Evolutionary conservation across 208 protist species (phyloP).

Genomic region (Novymonas esmeraldas): DNA sequence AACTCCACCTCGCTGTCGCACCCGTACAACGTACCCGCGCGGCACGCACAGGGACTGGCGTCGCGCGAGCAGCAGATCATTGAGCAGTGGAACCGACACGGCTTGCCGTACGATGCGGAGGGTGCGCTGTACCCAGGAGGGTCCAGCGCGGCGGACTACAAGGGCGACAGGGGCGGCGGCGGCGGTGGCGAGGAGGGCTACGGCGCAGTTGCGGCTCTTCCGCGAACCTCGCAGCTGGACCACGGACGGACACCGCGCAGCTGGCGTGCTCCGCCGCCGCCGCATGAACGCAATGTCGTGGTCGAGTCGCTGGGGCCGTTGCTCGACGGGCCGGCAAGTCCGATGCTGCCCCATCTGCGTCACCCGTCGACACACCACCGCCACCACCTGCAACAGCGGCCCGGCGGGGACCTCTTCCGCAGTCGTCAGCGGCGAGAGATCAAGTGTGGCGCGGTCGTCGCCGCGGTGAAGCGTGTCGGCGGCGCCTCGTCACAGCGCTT

Average conservation of each 20-base stretch:
- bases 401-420: background rate
- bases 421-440: background rate
- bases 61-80: too few relatives aligned
- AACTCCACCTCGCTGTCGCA: background rate
- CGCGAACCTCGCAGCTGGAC: background rate
- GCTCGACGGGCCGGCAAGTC: background rate
- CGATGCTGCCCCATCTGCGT: background rate
- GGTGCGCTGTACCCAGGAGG: too few relatives aligned
- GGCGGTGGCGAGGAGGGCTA: background rate
- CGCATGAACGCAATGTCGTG: background rate
- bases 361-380: background rate
- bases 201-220: background rate
- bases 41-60: background rate
- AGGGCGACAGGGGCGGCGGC: too few relatives aligned
- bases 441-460: background rate
- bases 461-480: background rate
- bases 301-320: constrained; percentile 7
- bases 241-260: too few relatives aligned
- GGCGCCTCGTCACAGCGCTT: background rate
- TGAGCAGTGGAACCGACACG: too few relatives aligned
- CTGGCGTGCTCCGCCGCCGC: background rate
- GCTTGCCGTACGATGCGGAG: background rate
- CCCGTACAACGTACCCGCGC: background rate
- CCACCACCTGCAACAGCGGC: background rate
- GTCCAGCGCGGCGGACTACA: background rate